phyloP scores from a whole-genome alignment of 257 asterid genomes.

The Rubia yunnanensis region DNA sequence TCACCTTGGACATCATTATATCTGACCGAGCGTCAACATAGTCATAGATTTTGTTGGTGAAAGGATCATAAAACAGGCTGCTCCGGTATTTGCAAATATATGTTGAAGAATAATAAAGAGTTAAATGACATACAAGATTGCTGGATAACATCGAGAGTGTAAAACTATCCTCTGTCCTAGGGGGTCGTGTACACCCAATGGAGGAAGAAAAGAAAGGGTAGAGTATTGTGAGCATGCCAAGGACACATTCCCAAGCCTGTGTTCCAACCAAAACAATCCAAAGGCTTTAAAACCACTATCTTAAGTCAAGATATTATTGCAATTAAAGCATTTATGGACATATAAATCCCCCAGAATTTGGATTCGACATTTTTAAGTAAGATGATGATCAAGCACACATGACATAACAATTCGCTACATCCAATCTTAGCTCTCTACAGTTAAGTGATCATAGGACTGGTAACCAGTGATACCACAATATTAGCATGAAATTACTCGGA shows the following conservation, averaged over 20 bases:
- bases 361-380: background rate
- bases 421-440: background rate
- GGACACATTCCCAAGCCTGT: background rate
- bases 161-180: background rate
- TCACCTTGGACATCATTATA: slow-evolving; percentile 62
- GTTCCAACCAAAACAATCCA: background rate
- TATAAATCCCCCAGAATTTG: no score
- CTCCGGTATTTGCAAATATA: slow-evolving; percentile 22
- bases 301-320: background rate
- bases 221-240: background rate
- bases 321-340: background rate
- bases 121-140: slow-evolving; percentile 8
- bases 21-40: slow-evolving; percentile 63
- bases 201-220: background rate
- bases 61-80: slow-evolving; percentile 91
- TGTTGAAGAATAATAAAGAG: slow-evolving; percentile 16
- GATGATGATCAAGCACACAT: background rate
- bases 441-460: background rate
- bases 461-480: background rate
- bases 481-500: background rate
- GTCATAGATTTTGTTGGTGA: slow-evolving; percentile 49
- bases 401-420: background rate
- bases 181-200: background rate
- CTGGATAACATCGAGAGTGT: background rate
- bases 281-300: background rate